Conservation (phyloP, 192 early-diverging fungal genomes). For the Backusella parvicylindrica region DNA sequence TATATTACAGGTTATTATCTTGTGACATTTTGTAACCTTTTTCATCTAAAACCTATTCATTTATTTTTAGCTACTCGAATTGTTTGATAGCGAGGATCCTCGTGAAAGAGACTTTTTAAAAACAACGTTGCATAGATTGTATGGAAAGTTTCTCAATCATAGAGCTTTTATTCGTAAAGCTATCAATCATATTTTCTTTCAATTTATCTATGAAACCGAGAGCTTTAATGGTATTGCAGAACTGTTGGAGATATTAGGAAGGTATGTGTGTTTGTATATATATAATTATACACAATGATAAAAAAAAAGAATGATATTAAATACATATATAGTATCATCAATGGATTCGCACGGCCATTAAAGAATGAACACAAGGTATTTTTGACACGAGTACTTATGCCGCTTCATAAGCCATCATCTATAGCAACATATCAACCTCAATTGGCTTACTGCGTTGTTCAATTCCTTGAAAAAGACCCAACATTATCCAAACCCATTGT, state of each 20-base stretch:
- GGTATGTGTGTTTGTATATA: conserved; percentile 47
- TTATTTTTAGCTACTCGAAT: conserved; percentile 77
- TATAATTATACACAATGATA: background rate
- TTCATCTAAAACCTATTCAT: no score
- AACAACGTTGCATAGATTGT: conserved; percentile 96
- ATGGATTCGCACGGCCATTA: conserved; percentile 97
- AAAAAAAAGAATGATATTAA: background rate
- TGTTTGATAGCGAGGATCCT: conserved; percentile 99
- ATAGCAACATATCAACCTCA: conserved; percentile 95
- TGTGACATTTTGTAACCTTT: no score
- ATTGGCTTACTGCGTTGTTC: conserved; percentile 96
- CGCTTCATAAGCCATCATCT: conserved; percentile 94
- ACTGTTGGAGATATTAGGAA: conserved; percentile 96
- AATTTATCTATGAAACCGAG: conserved; percentile 97
- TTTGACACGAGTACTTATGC: conserved; percentile 87
- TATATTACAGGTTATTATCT: conserved; percentile 68
- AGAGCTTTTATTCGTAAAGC: conserved; percentile 95
- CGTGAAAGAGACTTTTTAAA: conserved; percentile 98
- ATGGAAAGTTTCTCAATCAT: conserved; percentile 97
- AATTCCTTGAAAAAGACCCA: conserved; percentile 98
- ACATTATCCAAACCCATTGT: conserved; percentile 91
- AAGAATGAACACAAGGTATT: conserved; percentile 99
- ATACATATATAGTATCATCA: conserved; percentile 82
- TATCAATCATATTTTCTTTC: conserved; percentile 98
- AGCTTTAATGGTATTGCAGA: conserved; percentile 98